Evolutionary conservation across 768 basidiomycete genomes (phyloP), one percentile per base, ranked within the genome.

Genomic region (Calocera viscosa): DNA sequence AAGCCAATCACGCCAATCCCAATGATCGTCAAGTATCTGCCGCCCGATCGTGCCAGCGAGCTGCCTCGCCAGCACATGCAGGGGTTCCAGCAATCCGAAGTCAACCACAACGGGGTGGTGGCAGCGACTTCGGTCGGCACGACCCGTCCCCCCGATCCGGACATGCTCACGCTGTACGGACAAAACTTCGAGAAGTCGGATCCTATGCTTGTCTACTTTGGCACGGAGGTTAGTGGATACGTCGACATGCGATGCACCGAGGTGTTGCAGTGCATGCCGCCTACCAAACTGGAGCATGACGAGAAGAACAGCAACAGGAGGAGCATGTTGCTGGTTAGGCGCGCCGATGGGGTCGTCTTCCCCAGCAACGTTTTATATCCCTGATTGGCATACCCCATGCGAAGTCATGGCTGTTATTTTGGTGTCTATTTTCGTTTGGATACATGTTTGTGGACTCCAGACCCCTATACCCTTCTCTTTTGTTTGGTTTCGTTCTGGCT

Each of bases 1-100:
- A 90, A 90, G 73, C 88, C 89, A 11, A 84, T 93, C 68, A 92
- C 92, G 19, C 88, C 90, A 0, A 88, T 90, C 81, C 91, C 91
- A 14, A 84, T 82, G 67, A 88, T 93, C 67, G 89, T 92, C 71
- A 93, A 93, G 80, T 93, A 91, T 77, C 86, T 93, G 49, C 90
- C 90, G 35, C 90, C 90, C 40, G 90, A 93, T 74, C 88, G 90
- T 67, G 90, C 90, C 39, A 83, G 88, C 5, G 90, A 92, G 75
- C 86, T 82, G 16, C 89, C 90, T 10, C 53, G 53, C 10, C 53
- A 60, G 19, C 53, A 60, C 19, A 5, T 60, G 16, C 53, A 60
- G 30, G 14, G 7, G 5, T 60, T 60, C 53, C 53, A 60, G 30
- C 14, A 91, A 91, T 76, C 78, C 84, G 39, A 85, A 85, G 71